phyloP scores from a whole-genome alignment of 1,284 basidiomycete species.

The Grifola frondosa region DNA sequence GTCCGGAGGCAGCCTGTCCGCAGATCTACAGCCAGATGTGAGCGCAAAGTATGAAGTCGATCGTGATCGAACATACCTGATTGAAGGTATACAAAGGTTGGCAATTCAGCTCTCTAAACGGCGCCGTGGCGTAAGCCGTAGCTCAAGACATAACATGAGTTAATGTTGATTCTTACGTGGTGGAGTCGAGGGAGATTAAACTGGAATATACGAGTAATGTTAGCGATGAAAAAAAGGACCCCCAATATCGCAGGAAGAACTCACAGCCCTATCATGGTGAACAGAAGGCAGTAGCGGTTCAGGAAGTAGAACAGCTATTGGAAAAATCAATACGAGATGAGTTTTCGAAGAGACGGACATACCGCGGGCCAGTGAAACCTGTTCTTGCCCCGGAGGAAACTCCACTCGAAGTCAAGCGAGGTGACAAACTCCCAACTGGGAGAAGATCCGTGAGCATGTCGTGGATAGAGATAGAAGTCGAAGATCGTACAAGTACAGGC shows the following conservation, averaged over 20 bases:
- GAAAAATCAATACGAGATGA: neutral
- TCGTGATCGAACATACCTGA: conserved; percentile 39
- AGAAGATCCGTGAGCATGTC: no score
- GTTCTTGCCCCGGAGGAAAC: conserved; percentile 57
- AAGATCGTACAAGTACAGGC: conserved; percentile 57
- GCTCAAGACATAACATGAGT: neutral
- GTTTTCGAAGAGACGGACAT: conserved; percentile 4
- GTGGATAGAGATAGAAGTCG: neutral
- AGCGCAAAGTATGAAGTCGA: neutral
- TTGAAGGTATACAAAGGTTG: conserved; percentile 75
- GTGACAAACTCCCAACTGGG: no score
- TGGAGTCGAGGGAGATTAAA: conserved; percentile 57
- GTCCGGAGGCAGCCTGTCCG: conserved; percentile 70
- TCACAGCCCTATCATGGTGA: conserved; percentile 69
- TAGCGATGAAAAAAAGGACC: neutral
- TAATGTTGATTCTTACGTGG: conserved; percentile 35
- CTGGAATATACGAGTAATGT: conserved; percentile 29
- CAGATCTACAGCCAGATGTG: conserved; percentile 37
- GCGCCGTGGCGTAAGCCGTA: neutral
- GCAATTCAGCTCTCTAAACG: conserved; percentile 55
- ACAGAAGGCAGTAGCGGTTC: conserved; percentile 67
- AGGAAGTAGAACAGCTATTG: conserved; percentile 70
- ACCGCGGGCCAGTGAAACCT: conserved; percentile 49
- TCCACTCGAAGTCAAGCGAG: conserved; percentile 69
- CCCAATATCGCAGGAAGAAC: conserved; percentile 6